Base-by-base conservation (phyloP, 2,329 filamentous ascomycete species). In the Chaetoscypha palmicola region DNA sequence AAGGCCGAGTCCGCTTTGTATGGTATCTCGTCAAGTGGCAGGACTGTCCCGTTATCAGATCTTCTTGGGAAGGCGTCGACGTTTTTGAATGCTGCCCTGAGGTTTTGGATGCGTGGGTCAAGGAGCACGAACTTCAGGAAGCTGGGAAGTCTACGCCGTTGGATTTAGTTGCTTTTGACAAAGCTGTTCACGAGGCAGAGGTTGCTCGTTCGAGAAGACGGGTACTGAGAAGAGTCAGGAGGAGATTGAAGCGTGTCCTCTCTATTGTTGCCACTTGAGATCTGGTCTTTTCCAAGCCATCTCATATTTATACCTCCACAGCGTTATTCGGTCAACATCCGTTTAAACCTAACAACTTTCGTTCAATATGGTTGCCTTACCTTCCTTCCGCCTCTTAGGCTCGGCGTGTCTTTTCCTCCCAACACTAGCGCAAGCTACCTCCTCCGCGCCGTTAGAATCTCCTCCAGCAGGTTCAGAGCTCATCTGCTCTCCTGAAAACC, bases 401-500 rank as follows among this genome's bases (percentile, higher is more conserved):
- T 20, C 56, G 22, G 49, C 51, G 34, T 57, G 49, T 40, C 48
- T 60, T 20, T 41, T 43, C 38, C 38, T 59, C 2, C 52, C 54
- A 21, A 34, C 53, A 22, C 24, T 58, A 28, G 50, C 50, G 17
- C 43, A 45, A 46, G 53, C 54, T 23, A 40, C 39, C 17, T 49
- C 53, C n/a, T 46, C 50, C 28, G 44, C 50, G 20, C 43, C 49
- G 32, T 21, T 46, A 17, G 41, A 46, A 23, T 56, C 58, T 12
- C 49, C 55, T 26, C 22, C 51, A 11, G 51, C 67, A 46, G 64
- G 71, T 24, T 57, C 62, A n/a, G 74, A 81, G 31, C 64, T 83
- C 43, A 82, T 86, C 61, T 86, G 81, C 53, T 77, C 81, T 59
- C 77, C 75, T 32, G 66, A 71, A 37, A 70, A 81, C 53, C 65